Conservation (phyloP, 257 asterid species). For the Penstemon newberryi region DNA sequence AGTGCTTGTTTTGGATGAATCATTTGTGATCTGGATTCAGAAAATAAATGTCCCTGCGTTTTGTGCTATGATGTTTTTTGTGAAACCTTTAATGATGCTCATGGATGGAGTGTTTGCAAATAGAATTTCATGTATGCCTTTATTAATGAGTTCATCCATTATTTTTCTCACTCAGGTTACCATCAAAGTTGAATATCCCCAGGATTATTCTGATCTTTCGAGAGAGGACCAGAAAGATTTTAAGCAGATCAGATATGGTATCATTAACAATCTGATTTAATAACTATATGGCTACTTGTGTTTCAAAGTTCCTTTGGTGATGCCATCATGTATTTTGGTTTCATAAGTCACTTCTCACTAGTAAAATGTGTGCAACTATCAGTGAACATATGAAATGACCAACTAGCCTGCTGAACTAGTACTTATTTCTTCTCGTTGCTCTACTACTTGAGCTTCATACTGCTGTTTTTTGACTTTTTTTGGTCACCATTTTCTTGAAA, state of each 20-base stretch:
- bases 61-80: conserved; percentile 16
- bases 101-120: conserved; percentile 9
- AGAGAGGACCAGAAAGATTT: conserved; percentile 96
- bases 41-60: background rate
- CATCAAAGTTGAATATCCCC: conserved; percentile 85
- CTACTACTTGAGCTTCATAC: conserved; percentile 1
- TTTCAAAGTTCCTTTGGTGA: conserved; percentile 15
- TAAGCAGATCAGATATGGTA: conserved; percentile 97
- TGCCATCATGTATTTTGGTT: conserved; percentile 6
- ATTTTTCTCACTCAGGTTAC: conserved; percentile 57
- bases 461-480: conserved; percentile 8
- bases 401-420: conserved; percentile 14
- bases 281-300: conserved; percentile 18
- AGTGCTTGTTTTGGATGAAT: background rate
- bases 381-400: background rate
- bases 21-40: background rate
- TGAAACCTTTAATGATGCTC: conserved; percentile 19
- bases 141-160: conserved; percentile 14
- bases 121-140: conserved; percentile 22
- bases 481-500: background rate
- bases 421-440: background rate
- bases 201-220: conserved; percentile 77
- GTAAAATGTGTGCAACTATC: too few species aligned
- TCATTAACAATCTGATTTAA: conserved; percentile 19
- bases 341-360: conserved; percentile 5